These are phyloP conservation scores for Penicillium corylophilum DNA, from an alignment of 2,329 filamentous ascomycete genomes.

Conservation along the genomic window DNA sequence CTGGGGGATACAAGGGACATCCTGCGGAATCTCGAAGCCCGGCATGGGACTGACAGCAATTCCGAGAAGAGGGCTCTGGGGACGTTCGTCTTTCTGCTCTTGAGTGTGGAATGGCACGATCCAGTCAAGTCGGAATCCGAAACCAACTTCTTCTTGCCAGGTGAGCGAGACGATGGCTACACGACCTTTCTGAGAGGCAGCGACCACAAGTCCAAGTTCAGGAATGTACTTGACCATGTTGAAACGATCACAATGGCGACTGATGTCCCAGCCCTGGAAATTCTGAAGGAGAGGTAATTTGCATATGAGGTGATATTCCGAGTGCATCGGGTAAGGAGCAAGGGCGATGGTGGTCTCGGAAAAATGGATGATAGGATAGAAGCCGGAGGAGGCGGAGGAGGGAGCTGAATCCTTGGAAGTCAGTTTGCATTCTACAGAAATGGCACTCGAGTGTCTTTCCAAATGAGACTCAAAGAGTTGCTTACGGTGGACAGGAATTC, in stretches of 20 bases:
- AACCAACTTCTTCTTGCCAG: slow-evolving; percentile 30
- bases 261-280: slow-evolving; percentile 25
- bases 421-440: not conserved
- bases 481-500: slow-evolving; percentile 16
- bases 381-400: slow-evolving; percentile 17
- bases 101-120: slow-evolving; percentile 55
- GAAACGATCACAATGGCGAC: slow-evolving; percentile 48
- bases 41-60: slow-evolving; percentile 59
- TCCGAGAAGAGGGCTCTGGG: slow-evolving; percentile 51
- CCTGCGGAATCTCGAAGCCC: slow-evolving; percentile 44
- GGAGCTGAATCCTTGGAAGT: slow-evolving; percentile 13
- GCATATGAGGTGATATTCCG: slow-evolving; percentile 32
- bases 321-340: slow-evolving; percentile 33
- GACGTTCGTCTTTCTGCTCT: slow-evolving; percentile 46
- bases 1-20: slow-evolving; percentile 35
- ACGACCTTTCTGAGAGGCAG: slow-evolving; percentile 58
- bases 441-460: not conserved
- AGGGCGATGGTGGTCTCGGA: slow-evolving; percentile 41
- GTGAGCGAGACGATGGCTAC: slow-evolving; percentile 57
- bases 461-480: not conserved
- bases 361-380: slow-evolving; percentile 46
- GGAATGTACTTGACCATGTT: slow-evolving; percentile 60
- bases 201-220: slow-evolving; percentile 57
- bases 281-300: slow-evolving; percentile 30
- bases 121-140: slow-evolving; percentile 56